These are phyloP conservation scores for Candida peoriensis DNA, from an alignment of 805 yeast species.

Conservation along the genomic window DNA sequence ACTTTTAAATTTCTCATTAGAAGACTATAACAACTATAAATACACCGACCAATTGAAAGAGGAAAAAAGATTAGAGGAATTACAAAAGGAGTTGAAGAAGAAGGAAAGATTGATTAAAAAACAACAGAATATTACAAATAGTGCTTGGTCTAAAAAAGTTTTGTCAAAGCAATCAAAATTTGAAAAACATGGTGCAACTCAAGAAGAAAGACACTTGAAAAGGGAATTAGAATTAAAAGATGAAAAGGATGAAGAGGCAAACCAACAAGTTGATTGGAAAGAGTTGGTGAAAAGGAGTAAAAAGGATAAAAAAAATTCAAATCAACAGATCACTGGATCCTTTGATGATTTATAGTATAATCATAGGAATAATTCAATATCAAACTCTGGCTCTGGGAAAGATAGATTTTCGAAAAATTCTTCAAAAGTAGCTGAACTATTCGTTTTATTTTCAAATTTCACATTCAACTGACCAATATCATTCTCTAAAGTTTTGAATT, in stretches of 20 bases:
- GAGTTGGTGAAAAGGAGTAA: conserved; percentile 65
- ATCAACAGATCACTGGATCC: conserved; percentile 44
- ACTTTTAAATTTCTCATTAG: conserved; percentile 71
- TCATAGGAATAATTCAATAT: conserved; percentile 9
- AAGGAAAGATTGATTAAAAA: conserved; percentile 25
- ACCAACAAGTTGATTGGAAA: conserved; percentile 97
- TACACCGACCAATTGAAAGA: conserved; percentile 68
- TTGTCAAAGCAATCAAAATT: conserved; percentile 48
- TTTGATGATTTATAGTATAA: conserved; percentile 54
- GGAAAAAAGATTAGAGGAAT: conserved; percentile 48
- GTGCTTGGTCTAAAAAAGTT: conserved; percentile 35
- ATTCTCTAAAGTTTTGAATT: conserved; percentile 9
- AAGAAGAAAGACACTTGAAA: conserved; percentile 49
- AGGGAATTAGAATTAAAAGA: conserved; percentile 45
- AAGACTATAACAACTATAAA: conserved; percentile 43
- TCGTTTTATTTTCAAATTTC: conserved; percentile 12
- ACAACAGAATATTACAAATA: conserved; percentile 21
- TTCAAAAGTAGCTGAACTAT: conserved; percentile 4
- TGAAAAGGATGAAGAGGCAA: conserved; percentile 37
- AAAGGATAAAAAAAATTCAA: conserved; percentile 40
- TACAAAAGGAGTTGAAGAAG: conserved; percentile 38
- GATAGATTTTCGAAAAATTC: conserved; percentile 11
- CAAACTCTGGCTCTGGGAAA: conserved; percentile 17
- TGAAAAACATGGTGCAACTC: conserved; percentile 54
- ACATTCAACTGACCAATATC: conserved; percentile 11